Percentiles rank a stretch among this genome's conserved stretches.
Conservation (phyloP, 177 flowering plant species). For the Telopea speciosissima region DNA sequence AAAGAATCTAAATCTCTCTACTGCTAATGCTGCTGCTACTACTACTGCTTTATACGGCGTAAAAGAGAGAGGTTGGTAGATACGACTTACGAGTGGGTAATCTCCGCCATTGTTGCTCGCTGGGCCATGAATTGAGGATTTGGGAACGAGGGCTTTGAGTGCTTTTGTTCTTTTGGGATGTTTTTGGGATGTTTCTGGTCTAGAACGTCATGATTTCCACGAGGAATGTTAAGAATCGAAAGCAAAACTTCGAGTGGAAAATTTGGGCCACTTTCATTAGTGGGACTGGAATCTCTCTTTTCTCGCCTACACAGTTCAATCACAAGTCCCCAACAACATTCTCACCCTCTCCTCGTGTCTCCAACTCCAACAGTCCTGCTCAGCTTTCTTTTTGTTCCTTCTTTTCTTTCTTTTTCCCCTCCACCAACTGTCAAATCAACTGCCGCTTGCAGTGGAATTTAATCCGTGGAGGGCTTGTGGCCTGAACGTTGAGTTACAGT, state of each 20-base stretch:
- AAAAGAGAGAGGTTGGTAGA: constrained; percentile 6
- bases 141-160: neutral
- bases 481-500: too few species aligned
- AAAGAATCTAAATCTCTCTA: neutral
- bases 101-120: constrained; percentile 17
- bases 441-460: too few species aligned
- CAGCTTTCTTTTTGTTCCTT: neutral
- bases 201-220: constrained; percentile 22
- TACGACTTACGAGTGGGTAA: neutral
- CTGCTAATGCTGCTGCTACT: too few species aligned
- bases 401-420: constrained; percentile 6
- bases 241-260: neutral
- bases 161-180: neutral
- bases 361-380: too few species aligned
- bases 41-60: constrained; percentile 10
- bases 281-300: constrained; percentile 12
- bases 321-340: too few species aligned
- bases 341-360: too few species aligned
- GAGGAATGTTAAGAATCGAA: constrained; percentile 6
- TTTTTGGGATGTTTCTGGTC: neutral
- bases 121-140: constrained; percentile 11
- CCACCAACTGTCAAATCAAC: neutral
- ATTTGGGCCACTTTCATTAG: neutral
- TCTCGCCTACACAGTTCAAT: neutral
- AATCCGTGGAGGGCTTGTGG: too few species aligned